A percentile compares a stretch with the other conserved stretches of the same genome.
phyloP scores from a whole-genome alignment of 164 flowering plant species.

The Pachysandra terminalis region DNA sequence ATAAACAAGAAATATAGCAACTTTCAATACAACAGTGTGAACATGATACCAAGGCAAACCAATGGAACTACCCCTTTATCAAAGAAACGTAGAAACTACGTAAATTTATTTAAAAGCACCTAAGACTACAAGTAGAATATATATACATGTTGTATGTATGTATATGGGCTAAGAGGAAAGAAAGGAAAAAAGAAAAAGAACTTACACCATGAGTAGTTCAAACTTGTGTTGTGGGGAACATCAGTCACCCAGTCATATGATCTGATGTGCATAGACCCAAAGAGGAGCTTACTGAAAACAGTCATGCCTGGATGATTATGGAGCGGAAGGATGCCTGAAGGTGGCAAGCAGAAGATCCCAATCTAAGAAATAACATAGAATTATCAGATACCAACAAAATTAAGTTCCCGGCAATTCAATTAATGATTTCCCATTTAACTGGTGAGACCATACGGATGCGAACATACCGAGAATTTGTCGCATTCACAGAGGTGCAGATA shows the following conservation, averaged over 20 bases:
- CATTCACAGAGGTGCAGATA: constrained; percentile 55
- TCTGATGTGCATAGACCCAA: constrained; percentile 86
- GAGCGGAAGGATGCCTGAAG: constrained; percentile 69
- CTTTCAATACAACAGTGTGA: no score
- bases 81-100: no score
- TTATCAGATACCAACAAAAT: neutral
- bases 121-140: no score
- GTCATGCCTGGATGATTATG: constrained; percentile 97
- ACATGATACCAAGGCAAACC: no score
- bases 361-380: constrained; percentile 37
- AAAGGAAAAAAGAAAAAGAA: neutral
- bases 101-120: no score
- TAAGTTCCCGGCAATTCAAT: neutral
- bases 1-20: no score
- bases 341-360: constrained; percentile 88
- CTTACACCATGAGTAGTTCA: constrained; percentile 17
- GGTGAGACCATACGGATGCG: neutral
- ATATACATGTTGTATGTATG: no score
- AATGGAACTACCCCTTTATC: no score
- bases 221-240: constrained; percentile 12
- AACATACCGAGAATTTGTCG: constrained; percentile 51
- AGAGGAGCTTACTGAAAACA: constrained; percentile 78
- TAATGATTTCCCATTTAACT: neutral
- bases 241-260: constrained; percentile 69
- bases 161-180: neutral